Base-by-base conservation (phyloP, 1,284 basidiomycete genomes). In the Cryptococcus sp. region DNA sequence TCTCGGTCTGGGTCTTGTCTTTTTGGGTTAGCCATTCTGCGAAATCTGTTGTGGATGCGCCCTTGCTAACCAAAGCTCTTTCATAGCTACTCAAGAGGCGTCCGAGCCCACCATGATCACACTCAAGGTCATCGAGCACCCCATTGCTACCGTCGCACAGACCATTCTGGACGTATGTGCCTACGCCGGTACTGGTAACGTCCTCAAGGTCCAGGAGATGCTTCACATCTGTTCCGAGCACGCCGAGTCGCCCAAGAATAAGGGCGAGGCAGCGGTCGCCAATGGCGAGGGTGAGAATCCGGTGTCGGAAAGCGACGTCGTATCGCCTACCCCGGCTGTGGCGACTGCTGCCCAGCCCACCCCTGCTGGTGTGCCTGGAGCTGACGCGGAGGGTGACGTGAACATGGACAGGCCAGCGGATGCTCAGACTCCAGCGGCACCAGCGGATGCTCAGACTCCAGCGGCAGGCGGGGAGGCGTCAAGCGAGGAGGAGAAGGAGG, bases 71-170 rank as follows among this genome's bases (percentile, higher is more conserved):
- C 21, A 46, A 9, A 15, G 4, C 13, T 11, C 11, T n/a, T 2
- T 2, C n/a, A 40, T 67, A 91, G 90, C 91, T 59, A 82, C 88
- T 51, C 90, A 95, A 78, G 93, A 96, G 68, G 85, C 85, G 5
- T 91, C 91, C 0, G 96, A 99, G 69, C 91, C 94, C 1, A 97
- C 94, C 3, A 85, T 98, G 58, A 92, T 95, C 77, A 93, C 93
- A 0, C 82, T 99, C 62, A 95, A 94, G 75, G 92, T 89, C 5
- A 94, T 98, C 61, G 89, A 95, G 53, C 92, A 98, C 71, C 89
- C 91, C 1, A 84, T 97, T 55, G 87, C 91, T 24, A 91, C 90
- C 70, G 91, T 91, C 51, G 89, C 92, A 1, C 88, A 91, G 66
- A 87, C 97, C 53, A 81, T 99, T 45, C 91, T 98, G 20, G 92